phyloP scores from a whole-genome alignment of 768 basidiomycete genomes.

The Chalciporus piperatus region DNA sequence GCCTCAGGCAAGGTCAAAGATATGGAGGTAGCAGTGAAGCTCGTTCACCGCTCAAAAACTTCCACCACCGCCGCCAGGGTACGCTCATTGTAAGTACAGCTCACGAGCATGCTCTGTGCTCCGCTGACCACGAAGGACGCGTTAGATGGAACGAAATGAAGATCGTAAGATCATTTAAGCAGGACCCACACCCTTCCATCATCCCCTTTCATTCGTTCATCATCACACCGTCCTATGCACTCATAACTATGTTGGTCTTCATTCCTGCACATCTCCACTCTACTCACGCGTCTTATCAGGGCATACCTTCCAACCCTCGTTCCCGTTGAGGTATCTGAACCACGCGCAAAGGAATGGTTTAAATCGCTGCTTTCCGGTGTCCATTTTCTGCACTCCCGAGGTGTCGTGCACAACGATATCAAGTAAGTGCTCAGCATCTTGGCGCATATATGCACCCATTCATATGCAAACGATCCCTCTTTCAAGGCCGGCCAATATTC shows the following conservation, averaged over 20 bases:
- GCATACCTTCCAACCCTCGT: constrained; percentile 81
- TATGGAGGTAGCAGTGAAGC: constrained; percentile 81
- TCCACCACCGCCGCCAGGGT: constrained; percentile 88
- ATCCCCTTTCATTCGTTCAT: constrained; percentile 93
- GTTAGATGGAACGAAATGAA: constrained; percentile 98
- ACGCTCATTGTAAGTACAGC: constrained; percentile 66
- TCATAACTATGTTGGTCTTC: constrained; percentile 82
- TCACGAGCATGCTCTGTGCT: neutral
- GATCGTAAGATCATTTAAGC: constrained; percentile 80
- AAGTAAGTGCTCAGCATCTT: constrained; percentile 56
- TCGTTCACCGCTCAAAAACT: constrained; percentile 82
- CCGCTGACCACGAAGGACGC: neutral
- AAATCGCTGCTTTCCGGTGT: constrained; percentile 77
- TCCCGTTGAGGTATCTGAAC: constrained; percentile 84
- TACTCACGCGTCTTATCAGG: constrained; percentile 45
- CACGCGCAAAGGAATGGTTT: constrained; percentile 79
- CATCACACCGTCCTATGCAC: constrained; percentile 85
- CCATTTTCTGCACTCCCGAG: constrained; percentile 78
- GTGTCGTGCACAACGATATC: constrained; percentile 92
- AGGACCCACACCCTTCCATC: constrained; percentile 87
- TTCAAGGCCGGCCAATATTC: constrained; percentile 85
- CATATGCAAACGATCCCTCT: neutral
- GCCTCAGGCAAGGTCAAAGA: constrained; percentile 41
- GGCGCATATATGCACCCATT: neutral
- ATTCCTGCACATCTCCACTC: constrained; percentile 1